Evolutionary conservation across 164 flowering plant genomes (phyloP), one percentile per base, ranked within the genome.

Genomic region (Kingdonia uniflora): DNA sequence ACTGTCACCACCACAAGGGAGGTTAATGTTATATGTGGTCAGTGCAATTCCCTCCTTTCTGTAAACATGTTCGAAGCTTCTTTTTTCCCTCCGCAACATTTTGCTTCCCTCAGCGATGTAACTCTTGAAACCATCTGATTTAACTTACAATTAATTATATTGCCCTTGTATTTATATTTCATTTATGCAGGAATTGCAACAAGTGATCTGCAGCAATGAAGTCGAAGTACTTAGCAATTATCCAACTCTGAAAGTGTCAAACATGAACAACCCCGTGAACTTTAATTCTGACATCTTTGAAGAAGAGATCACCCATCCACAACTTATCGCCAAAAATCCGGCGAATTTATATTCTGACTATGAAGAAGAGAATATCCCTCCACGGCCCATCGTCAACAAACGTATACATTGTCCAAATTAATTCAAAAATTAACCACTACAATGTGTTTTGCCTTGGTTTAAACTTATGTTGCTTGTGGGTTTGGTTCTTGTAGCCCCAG

Each of bases 21-120:
- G 63, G 95, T 83, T 40, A 79, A 87, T 4, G 96, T 91, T 3
- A 74, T 80, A 74, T 87, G 96, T 51, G 97, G 96, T 11, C 89
- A 85, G 51, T 91, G 97, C 78, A 62, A 72, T 14, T 65, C 75
- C 64, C 80, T 87, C 57, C 80, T 87, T 49, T 83, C 96, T 20
- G 86, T 87, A 22, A 80, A 85, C 74, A 77, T 85, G 90, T 66
- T 64, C 70, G 79, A 75, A 61, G 80, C 87, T 56, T 80, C 89
- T 7, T 80, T 82, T 62, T 57, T 73, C 43, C 96, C 95, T 33
- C 66, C 80, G 1, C 81, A 80, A 42, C 76, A 79, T 50, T 64
- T 84, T 40, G 62, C 94, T 54, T 72, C 95, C 26, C 61, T 81
- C 56, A 56, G 59, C 51, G 72, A 68, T 24, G 45, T 20, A 23